A percentile compares a stretch with the other conserved stretches of the same genome.
phyloP scores from a whole-genome alignment of 2,329 filamentous ascomycete species.

The Pseudogymnoascus sp. region DNA sequence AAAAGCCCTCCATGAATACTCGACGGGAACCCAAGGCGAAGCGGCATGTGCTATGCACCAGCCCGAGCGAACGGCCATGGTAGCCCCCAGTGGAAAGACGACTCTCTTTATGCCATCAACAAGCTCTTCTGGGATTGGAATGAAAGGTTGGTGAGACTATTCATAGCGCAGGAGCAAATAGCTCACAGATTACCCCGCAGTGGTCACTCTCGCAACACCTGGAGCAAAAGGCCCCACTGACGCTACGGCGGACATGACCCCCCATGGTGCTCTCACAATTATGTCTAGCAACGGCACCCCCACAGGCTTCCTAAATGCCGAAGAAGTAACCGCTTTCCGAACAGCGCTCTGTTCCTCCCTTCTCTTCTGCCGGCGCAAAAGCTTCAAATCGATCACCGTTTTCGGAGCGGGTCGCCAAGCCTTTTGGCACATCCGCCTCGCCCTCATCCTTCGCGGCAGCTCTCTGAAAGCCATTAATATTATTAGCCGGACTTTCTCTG shows the following conservation, averaged over 20 bases:
- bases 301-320: constrained; percentile 61
- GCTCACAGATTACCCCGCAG: constrained; percentile 28
- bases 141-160: constrained; percentile 46
- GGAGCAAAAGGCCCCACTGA: constrained; percentile 18
- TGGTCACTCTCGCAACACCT: constrained; percentile 52
- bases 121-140: constrained; percentile 52
- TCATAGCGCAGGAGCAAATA: background rate
- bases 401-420: constrained; percentile 88
- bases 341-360: constrained; percentile 66
- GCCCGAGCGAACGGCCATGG: constrained; percentile 42
- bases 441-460: constrained; percentile 59
- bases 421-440: constrained; percentile 86
- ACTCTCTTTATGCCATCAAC: constrained; percentile 69
- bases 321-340: constrained; percentile 69
- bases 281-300: constrained; percentile 54
- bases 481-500: constrained; percentile 64
- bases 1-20: constrained; percentile 51
- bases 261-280: constrained; percentile 56
- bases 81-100: constrained; percentile 43
- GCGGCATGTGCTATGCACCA: constrained; percentile 39
- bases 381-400: constrained; percentile 67
- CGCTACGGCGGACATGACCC: constrained; percentile 40
- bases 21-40: constrained; percentile 41
- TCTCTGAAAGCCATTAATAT: constrained; percentile 76
- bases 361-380: constrained; percentile 54